Conservation (phyloP, 139 green algal genomes). For the Tetratostichococcus sp. region DNA sequence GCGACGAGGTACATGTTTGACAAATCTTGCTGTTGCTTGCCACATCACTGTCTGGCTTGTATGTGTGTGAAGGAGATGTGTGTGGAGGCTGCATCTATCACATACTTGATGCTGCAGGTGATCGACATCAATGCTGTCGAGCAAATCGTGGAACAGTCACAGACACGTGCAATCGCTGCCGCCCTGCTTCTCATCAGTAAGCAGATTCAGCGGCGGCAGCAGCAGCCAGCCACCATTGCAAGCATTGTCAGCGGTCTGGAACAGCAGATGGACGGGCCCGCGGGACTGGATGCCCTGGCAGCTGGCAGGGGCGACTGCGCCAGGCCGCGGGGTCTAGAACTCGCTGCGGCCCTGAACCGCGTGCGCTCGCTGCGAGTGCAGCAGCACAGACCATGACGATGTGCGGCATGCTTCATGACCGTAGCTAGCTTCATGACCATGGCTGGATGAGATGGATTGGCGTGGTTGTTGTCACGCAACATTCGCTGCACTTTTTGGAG, state of each 20-base stretch:
- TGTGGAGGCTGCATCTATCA: neutral
- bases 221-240: conserved; percentile 5
- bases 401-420: too few relatives aligned
- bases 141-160: conserved; percentile 57
- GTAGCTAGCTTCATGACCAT: too few relatives aligned
- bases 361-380: conserved; percentile 39
- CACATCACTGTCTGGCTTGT: neutral
- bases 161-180: conserved; percentile 50
- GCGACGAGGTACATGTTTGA: conserved; percentile 14
- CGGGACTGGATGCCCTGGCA: conserved; percentile 48
- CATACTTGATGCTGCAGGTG: neutral
- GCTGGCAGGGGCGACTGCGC: conserved; percentile 42
- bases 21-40: neutral
- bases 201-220: neutral
- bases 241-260: conserved; percentile 33
- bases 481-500: too few relatives aligned
- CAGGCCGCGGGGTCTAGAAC: conserved; percentile 51
- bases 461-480: too few relatives aligned
- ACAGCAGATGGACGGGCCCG: conserved; percentile 22
- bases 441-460: too few relatives aligned
- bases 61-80: neutral
- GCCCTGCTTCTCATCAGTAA: conserved; percentile 29
- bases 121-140: conserved; percentile 29
- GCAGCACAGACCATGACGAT: too few relatives aligned
- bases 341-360: conserved; percentile 66